Percentiles rank a stretch among this genome's conserved stretches.
These are phyloP conservation scores for Yarrowia sp. DNA, from an alignment of 805 yeast genomes.

Conservation along the genomic window DNA sequence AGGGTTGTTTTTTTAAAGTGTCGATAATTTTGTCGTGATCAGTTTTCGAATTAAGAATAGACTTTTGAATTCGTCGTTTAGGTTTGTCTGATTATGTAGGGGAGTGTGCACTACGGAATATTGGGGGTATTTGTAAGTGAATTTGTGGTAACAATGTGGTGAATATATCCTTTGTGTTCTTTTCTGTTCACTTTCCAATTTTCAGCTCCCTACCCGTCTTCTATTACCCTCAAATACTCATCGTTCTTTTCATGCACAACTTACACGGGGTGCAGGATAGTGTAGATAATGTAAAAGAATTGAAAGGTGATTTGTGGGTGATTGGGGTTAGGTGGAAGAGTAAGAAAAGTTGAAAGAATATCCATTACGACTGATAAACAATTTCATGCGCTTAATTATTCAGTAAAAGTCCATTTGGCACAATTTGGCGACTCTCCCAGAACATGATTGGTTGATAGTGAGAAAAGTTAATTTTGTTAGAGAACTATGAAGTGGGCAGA, in stretches of 20 bases:
- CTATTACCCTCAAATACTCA: neutral
- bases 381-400: neutral
- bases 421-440: neutral
- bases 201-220: neutral
- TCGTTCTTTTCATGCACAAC: neutral
- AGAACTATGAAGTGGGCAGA: neutral
- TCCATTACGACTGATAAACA: too few relatives aligned
- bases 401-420: neutral
- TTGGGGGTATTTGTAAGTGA: neutral
- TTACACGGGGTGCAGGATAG: slow-evolving; percentile 10
- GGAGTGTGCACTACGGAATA: too few relatives aligned
- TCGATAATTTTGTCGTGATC: neutral
- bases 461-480: neutral
- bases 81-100: neutral
- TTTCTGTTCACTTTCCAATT: too few relatives aligned
- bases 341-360: neutral
- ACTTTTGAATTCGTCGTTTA: neutral
- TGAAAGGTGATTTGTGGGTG: neutral
- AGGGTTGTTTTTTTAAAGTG: neutral
- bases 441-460: neutral
- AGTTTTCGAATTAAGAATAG: neutral
- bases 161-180: too few relatives aligned
- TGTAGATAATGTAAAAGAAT: neutral
- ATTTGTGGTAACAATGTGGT: too few relatives aligned
- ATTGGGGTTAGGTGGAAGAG: neutral